Percentiles rank a stretch among this genome's conserved stretches.
Evolutionary conservation across 305 asterid species (phyloP).

Genomic region (Caryopteris hybrid): DNA sequence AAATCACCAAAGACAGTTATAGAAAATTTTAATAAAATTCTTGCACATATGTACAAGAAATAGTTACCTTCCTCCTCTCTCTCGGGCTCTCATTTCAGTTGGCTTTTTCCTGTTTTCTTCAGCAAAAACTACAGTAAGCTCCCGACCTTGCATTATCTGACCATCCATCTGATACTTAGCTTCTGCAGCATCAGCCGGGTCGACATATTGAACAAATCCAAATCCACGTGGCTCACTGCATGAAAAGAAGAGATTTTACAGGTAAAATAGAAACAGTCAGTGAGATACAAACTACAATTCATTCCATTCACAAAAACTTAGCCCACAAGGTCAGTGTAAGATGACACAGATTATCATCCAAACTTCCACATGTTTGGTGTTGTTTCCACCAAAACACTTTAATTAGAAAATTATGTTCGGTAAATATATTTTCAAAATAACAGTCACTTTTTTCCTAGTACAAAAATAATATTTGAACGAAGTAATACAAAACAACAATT

Average conservation of each 20-base stretch:
- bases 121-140: slow-evolving; percentile 92
- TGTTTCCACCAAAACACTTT: background rate
- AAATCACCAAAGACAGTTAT: too few species aligned
- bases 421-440: too few species aligned
- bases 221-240: slow-evolving; percentile 88
- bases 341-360: background rate
- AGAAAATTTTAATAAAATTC: too few species aligned
- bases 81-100: slow-evolving; percentile 78
- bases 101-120: slow-evolving; percentile 97
- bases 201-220: slow-evolving; percentile 94
- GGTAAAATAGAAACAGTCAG: slow-evolving; percentile 10
- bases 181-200: slow-evolving; percentile 93
- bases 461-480: too few species aligned
- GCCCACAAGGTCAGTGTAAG: background rate
- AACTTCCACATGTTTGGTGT: background rate
- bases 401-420: too few species aligned
- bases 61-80: slow-evolving; percentile 52
- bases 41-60: background rate
- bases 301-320: background rate
- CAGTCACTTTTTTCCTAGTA: too few species aligned
- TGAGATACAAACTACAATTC: background rate
- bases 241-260: background rate
- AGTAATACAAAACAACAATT: too few species aligned
- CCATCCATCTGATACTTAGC: slow-evolving; percentile 98
- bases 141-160: slow-evolving; percentile 70